Evolutionary conservation across 148 eudicot species (phyloP).

Genomic region (Camellia granthamiana): DNA sequence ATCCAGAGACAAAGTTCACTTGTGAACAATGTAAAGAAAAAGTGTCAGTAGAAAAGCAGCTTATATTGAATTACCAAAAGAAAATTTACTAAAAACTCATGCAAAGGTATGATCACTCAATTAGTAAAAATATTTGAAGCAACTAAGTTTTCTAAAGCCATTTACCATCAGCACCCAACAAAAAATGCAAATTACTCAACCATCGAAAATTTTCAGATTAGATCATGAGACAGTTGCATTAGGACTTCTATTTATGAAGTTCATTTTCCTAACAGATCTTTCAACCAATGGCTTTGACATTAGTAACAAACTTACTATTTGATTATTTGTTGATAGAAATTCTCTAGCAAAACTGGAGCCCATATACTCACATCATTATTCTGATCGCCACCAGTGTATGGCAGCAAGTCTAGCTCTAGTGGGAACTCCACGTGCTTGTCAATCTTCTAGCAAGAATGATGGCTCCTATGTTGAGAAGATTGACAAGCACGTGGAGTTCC

Average conservation of each 20-base stretch:
- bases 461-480: constrained; percentile 68
- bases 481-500: constrained; percentile 65
- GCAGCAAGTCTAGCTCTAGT: constrained; percentile 63
- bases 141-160: neutral
- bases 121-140: neutral
- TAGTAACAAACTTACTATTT: neutral
- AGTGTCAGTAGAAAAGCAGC: constrained; percentile 81
- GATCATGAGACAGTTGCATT: neutral
- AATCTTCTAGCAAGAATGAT: constrained; percentile 82
- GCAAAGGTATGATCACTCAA: neutral
- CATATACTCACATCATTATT: constrained; percentile 41
- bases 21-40: constrained; percentile 79
- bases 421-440: constrained; percentile 71
- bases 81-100: too few relatives aligned
- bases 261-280: neutral
- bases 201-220: neutral
- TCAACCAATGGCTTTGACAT: neutral
- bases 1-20: constrained; percentile 51
- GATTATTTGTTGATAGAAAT: neutral
- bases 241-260: neutral
- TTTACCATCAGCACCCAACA: neutral
- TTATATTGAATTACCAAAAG: constrained; percentile 71
- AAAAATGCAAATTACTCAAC: neutral
- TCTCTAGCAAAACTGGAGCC: neutral
- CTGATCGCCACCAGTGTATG: constrained; percentile 40